Conservation (phyloP, 495 filamentous ascomycete genomes). For the Neurospora terricola region DNA sequence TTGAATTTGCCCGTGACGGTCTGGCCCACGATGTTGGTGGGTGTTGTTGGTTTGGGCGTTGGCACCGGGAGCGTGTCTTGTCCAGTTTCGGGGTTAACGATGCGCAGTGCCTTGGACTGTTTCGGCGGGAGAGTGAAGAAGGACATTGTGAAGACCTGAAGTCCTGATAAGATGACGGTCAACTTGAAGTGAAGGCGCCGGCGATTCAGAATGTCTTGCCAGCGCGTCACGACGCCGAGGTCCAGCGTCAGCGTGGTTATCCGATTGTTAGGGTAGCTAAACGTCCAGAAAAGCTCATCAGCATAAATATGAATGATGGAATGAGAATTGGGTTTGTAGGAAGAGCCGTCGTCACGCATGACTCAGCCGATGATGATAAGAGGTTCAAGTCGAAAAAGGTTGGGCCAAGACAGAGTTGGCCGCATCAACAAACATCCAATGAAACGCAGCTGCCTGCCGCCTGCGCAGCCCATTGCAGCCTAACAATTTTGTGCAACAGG, state of each 20-base stretch:
- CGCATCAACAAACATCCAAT: background rate
- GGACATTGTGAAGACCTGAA: background rate
- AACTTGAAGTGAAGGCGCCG: too few relatives aligned
- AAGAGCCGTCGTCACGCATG: background rate
- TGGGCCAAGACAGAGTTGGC: background rate
- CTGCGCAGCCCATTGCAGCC: background rate
- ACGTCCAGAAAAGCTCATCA: background rate
- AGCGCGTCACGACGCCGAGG: background rate
- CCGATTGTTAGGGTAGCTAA: background rate
- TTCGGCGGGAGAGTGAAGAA: background rate
- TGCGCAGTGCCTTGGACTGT: background rate
- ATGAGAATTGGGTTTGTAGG: background rate
- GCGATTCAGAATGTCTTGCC: background rate
- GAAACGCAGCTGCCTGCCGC: background rate
- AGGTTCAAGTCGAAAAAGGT: background rate
- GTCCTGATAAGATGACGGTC: background rate
- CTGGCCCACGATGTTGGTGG: background rate
- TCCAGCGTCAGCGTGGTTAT: background rate
- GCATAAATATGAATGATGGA: too few relatives aligned
- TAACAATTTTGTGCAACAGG: background rate
- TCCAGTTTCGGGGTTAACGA: background rate
- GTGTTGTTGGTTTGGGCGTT: background rate
- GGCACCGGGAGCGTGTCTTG: background rate
- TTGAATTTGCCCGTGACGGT: background rate
- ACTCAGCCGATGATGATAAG: background rate